These are phyloP conservation scores for Yamadazyma nakazawae DNA, from an alignment of 805 yeast genomes.

Conservation along the genomic window DNA sequence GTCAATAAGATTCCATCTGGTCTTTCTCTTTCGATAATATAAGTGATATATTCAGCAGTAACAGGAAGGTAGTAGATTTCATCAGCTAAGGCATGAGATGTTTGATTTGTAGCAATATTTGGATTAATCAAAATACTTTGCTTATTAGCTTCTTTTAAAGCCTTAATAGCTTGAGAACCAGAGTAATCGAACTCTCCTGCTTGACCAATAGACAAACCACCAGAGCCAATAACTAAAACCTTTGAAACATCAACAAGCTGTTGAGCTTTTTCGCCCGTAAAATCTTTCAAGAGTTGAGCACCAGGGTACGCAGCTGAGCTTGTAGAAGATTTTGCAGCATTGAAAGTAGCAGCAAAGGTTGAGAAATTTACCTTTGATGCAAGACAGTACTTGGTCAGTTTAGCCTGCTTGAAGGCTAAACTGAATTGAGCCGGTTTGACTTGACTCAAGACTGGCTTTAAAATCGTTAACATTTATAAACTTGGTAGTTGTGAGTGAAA, in stretches of 20 bases:
- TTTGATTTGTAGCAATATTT: conserved; percentile 97
- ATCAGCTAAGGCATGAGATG: conserved; percentile 96
- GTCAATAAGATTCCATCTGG: conserved; percentile 98
- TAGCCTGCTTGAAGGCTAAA: background rate
- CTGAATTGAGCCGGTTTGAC: background rate
- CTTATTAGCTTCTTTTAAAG: conserved; percentile 91
- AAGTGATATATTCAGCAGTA: conserved; percentile 91
- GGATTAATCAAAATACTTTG: conserved; percentile 90
- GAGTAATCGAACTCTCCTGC: conserved; percentile 99
- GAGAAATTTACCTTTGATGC: background rate
- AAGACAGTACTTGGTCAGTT: background rate
- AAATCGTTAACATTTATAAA: conserved; percentile 1
- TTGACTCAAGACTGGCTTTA: conserved; percentile 6
- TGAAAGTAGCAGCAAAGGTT: background rate
- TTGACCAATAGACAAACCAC: conserved; percentile 98
- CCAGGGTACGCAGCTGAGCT: conserved; percentile 47
- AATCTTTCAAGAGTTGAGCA: conserved; percentile 54
- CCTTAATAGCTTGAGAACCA: conserved; percentile 98
- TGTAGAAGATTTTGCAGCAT: conserved; percentile 1
- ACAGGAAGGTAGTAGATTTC: conserved; percentile 98
- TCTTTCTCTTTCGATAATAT: conserved; percentile 89
- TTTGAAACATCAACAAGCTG: conserved; percentile 78
- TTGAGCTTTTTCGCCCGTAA: conserved; percentile 53
- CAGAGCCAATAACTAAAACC: conserved; percentile 93
- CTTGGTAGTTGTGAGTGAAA: conserved; percentile 1